Conservation (phyloP, 2,329 filamentous ascomycete genomes). For the Metarhizium sp. region DNA sequence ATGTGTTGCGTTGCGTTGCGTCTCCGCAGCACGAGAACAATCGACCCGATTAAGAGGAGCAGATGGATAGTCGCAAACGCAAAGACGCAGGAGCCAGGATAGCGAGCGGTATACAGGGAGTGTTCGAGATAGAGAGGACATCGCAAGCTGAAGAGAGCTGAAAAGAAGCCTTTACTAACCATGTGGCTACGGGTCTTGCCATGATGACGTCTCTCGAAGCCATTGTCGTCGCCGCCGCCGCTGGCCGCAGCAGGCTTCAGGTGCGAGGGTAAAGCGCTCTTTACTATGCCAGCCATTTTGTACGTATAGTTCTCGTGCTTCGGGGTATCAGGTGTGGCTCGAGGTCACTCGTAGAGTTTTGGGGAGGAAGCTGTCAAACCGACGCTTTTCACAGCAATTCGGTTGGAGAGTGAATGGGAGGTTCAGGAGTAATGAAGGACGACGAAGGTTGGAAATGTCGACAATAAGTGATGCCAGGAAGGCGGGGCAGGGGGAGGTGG, state of each 20-base stretch:
- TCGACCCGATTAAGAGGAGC: not conserved
- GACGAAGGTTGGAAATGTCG: not conserved
- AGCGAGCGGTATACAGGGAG: too few species aligned
- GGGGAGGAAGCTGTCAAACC: not conserved
- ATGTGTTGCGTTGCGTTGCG: not conserved
- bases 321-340: not conserved
- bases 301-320: conserved; percentile 12
- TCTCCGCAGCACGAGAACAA: too few species aligned
- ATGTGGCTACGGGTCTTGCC: conserved; percentile 81
- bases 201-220: conserved; percentile 59
- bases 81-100: not conserved
- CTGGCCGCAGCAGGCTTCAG: conserved; percentile 52
- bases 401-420: not conserved
- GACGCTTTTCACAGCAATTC: not conserved
- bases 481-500: not conserved
- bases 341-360: not conserved
- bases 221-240: conserved; percentile 34
- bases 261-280: conserved; percentile 73
- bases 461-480: not conserved
- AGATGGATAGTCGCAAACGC: not conserved
- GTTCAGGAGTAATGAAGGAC: not conserved
- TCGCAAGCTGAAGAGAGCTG: not conserved
- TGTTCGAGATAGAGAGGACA: too few species aligned
- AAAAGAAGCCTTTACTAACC: conserved; percentile 44
- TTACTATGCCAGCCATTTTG: conserved; percentile 60